Conservation (phyloP, 2,329 filamentous ascomycete species). For the Myotisia sp. region DNA sequence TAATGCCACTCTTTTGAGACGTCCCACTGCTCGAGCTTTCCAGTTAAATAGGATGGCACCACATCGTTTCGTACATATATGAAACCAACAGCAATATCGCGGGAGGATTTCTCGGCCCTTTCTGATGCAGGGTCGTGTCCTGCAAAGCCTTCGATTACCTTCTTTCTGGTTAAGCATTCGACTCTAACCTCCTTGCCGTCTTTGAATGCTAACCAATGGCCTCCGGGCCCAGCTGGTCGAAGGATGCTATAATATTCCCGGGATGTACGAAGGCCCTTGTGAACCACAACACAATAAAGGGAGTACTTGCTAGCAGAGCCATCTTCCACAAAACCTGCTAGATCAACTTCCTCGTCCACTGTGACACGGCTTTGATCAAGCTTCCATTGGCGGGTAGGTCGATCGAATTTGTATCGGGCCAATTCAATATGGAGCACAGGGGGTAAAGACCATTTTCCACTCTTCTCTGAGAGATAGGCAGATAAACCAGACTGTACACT, state of each 20-base stretch:
- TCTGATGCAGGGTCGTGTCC: constrained; percentile 31
- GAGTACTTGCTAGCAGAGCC: constrained; percentile 34
- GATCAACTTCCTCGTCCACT: constrained; percentile 39
- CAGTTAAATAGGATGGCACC: constrained; percentile 27
- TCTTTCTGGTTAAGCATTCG: constrained; percentile 41
- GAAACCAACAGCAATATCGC: constrained; percentile 40
- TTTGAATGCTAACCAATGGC: constrained; percentile 46
- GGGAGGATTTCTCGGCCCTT: constrained; percentile 28
- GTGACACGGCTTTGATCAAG: constrained; percentile 43
- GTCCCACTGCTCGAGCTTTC: constrained; percentile 11
- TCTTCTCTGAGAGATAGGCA: constrained; percentile 20
- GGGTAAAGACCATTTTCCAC: constrained; percentile 32
- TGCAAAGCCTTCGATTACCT: constrained; percentile 39
- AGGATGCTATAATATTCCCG: constrained; percentile 47
- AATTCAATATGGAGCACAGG: constrained; percentile 42
- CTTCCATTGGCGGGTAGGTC: constrained; percentile 40
- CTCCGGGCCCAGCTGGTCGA: constrained; percentile 41
- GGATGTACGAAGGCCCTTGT: constrained; percentile 44
- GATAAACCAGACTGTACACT: constrained; percentile 26
- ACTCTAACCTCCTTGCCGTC: constrained; percentile 43
- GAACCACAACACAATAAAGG: constrained; percentile 47
- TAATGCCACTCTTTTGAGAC: neutral
- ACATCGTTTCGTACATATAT: constrained; percentile 43
- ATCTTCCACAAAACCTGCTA: constrained; percentile 25
- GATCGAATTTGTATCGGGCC: constrained; percentile 43